A percentile compares a stretch with the other conserved stretches of the same genome.
These are phyloP conservation scores for Flaveria ramosissima DNA, from an alignment of 129 eudicot genomes.

Conservation along the genomic window DNA sequence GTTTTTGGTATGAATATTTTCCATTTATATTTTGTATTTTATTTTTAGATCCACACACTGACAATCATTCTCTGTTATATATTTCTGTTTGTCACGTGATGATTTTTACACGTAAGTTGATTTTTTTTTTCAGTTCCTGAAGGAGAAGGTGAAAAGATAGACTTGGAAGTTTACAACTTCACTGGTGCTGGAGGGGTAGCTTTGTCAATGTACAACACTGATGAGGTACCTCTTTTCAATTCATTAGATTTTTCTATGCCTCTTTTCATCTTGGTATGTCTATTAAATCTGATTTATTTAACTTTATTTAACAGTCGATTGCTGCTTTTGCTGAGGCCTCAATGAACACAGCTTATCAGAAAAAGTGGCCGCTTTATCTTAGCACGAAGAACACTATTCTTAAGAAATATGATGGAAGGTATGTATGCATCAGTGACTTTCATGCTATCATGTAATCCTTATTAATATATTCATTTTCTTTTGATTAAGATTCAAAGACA, in stretches of 20 bases:
- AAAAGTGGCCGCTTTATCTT: slow-evolving; percentile 76
- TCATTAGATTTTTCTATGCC: not conserved
- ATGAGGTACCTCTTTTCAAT: not conserved
- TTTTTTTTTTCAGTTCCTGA: not conserved
- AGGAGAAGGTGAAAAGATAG: slow-evolving; percentile 22
- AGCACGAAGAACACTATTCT: slow-evolving; percentile 50
- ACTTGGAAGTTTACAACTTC: slow-evolving; percentile 20
- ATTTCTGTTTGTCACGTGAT: not conserved
- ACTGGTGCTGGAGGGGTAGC: slow-evolving; percentile 20
- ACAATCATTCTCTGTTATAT: not conserved
- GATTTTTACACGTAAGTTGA: not conserved
- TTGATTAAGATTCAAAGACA: slow-evolving; percentile 65
- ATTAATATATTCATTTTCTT: not conserved
- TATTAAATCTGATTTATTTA: not conserved
- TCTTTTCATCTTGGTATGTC: not conserved
- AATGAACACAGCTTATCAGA: slow-evolving; percentile 58
- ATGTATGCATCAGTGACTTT: slow-evolving; percentile 5
- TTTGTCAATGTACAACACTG: slow-evolving; percentile 26
- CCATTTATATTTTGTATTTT: not conserved
- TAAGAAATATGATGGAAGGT: slow-evolving; percentile 70
- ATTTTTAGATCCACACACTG: not conserved
- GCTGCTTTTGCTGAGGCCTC: slow-evolving; percentile 69
- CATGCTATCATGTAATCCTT: not conserved
- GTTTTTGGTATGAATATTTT: slow-evolving; percentile 55
- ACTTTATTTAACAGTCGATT: slow-evolving; percentile 39